Conservation (phyloP, 495 filamentous ascomycete genomes). For the Bacidia rubella region DNA sequence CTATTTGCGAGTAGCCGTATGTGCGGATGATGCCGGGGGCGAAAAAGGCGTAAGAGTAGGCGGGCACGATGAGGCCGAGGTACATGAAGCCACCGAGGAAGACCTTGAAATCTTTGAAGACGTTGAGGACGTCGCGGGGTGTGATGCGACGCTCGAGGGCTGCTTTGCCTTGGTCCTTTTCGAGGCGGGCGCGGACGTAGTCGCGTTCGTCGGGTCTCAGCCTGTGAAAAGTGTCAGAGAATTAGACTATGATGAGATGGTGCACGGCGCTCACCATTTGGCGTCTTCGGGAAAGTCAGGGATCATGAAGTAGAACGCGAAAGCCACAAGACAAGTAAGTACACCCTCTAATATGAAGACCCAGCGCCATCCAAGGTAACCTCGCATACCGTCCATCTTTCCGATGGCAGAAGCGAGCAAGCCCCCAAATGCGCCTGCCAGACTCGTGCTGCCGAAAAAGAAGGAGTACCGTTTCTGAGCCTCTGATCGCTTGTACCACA, state of each 20-base stretch:
- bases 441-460: slow-evolving; percentile 73
- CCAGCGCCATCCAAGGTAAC: slow-evolving; percentile 82
- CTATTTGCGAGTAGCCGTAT: slow-evolving; percentile 50
- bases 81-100: slow-evolving; percentile 55
- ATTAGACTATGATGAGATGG: not conserved
- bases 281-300: slow-evolving; percentile 58
- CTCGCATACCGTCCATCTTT: slow-evolving; percentile 51
- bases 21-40: slow-evolving; percentile 60
- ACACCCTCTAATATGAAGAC: slow-evolving; percentile 55
- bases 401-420: slow-evolving; percentile 72
- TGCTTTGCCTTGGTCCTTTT: slow-evolving; percentile 63
- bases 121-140: slow-evolving; percentile 45
- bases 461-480: slow-evolving; percentile 81
- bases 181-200: slow-evolving; percentile 61
- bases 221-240: slow-evolving; percentile 18
- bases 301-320: slow-evolving; percentile 66
- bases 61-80: slow-evolving; percentile 70
- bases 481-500: slow-evolving; percentile 83
- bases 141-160: slow-evolving; percentile 53
- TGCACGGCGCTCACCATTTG: slow-evolving; percentile 26
- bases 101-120: slow-evolving; percentile 67
- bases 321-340: slow-evolving; percentile 56
- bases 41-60: slow-evolving; percentile 69
- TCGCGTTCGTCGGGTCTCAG: slow-evolving; percentile 60
- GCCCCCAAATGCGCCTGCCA: slow-evolving; percentile 81